These are phyloP conservation scores for Bolboschoenus planiculmis DNA, from an alignment of 176 grass and related monocot species.

Conservation along the genomic window DNA sequence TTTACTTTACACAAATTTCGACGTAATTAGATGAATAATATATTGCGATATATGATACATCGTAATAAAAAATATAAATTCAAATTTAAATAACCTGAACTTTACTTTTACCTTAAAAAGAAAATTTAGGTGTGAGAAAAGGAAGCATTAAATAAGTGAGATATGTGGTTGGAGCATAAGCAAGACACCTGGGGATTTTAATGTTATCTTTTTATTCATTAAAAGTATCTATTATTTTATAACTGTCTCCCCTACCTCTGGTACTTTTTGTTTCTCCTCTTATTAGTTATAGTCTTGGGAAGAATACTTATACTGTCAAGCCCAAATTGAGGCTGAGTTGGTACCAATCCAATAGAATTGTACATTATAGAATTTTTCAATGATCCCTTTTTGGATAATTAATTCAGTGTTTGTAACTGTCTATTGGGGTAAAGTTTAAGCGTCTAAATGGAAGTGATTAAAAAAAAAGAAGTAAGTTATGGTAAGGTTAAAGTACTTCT, in stretches of 20 bases:
- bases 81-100: too few relatives aligned
- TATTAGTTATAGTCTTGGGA: neutral
- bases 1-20: too few relatives aligned
- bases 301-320: constrained; percentile 32
- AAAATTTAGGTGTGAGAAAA: neutral
- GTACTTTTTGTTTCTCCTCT: constrained; percentile 53
- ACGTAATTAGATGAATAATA: too few relatives aligned
- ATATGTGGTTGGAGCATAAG: constrained; percentile 20
- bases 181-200: constrained; percentile 50
- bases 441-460: too few relatives aligned
- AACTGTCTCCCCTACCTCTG: neutral
- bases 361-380: neutral
- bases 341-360: neutral
- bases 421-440: too few relatives aligned
- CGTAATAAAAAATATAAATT: too few relatives aligned
- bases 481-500: too few relatives aligned
- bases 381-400: neutral
- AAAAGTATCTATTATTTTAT: constrained; percentile 12
- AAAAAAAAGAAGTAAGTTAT: too few relatives aligned
- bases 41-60: too few relatives aligned
- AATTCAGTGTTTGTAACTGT: neutral
- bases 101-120: too few relatives aligned
- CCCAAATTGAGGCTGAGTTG: constrained; percentile 22
- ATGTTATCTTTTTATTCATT: constrained; percentile 40
- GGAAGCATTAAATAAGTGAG: constrained; percentile 25